Conservation (phyloP, 331 rosid species). For the Quercus lobata region DNA sequence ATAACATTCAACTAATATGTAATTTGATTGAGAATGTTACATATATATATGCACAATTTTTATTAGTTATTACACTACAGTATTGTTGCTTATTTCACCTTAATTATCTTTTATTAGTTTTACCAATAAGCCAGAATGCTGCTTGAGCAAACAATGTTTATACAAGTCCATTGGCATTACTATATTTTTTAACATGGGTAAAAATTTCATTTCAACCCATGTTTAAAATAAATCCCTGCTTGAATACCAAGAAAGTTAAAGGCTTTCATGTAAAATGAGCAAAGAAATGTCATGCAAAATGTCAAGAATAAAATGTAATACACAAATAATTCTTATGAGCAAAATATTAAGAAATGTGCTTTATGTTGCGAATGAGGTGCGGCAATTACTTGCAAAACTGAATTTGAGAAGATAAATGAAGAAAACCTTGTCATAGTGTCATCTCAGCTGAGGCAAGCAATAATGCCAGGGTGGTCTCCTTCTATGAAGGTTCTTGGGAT, state of each 20-base stretch:
- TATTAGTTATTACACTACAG: not conserved
- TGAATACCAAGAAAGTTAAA: not conserved
- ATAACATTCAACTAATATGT: too few relatives aligned
- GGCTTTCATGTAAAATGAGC: not conserved
- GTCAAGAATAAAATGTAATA: not conserved
- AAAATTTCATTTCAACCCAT: not conserved
- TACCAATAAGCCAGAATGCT: not conserved
- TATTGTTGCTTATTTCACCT: not conserved
- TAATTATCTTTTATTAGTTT: not conserved
- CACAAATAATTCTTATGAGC: not conserved
- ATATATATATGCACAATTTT: too few relatives aligned
- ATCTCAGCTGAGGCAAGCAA: constrained; percentile 66
- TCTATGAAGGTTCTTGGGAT: constrained; percentile 62
- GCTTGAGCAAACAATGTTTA: not conserved
- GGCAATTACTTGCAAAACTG: constrained; percentile 85
- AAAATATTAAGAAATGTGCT: not conserved
- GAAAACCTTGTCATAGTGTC: constrained; percentile 65
- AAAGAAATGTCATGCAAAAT: not conserved
- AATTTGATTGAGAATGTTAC: too few relatives aligned
- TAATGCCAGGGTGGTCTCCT: constrained; percentile 34
- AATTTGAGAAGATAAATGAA: constrained; percentile 73
- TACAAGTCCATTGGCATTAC: not conserved
- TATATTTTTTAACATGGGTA: too few relatives aligned
- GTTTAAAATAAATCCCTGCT: not conserved
- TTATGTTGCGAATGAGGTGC: constrained; percentile 61